These are phyloP conservation scores for Scutellaria galericulata DNA, from an alignment of 257 asterid species.

Conservation along the genomic window DNA sequence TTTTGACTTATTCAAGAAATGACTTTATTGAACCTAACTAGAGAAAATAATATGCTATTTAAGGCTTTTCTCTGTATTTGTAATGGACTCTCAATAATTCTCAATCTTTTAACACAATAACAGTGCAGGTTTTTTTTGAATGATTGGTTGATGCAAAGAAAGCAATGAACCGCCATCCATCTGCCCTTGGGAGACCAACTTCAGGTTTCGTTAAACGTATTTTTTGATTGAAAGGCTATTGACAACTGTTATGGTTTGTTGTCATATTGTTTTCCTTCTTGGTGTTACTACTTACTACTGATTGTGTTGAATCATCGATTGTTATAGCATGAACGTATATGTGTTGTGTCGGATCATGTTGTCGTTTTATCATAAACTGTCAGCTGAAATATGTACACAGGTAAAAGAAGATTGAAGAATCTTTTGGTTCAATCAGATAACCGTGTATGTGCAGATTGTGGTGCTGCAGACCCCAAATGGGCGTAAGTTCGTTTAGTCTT, in stretches of 20 bases:
- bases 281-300: conserved; percentile 14
- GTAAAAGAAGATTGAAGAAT: conserved; percentile 79
- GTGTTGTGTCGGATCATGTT: conserved; percentile 11
- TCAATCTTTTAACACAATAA: conserved; percentile 16
- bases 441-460: conserved; percentile 94
- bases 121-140: conserved; percentile 52
- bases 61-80: conserved; percentile 9
- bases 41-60: conserved; percentile 19
- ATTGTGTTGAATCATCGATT: background rate
- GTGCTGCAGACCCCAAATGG: conserved; percentile 98
- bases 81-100: conserved; percentile 5
- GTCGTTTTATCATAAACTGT: conserved; percentile 16
- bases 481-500: conserved; percentile 71
- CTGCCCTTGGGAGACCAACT: conserved; percentile 57
- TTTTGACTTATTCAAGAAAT: conserved; percentile 6
- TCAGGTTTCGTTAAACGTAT: conserved; percentile 48
- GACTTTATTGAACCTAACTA: conserved; percentile 14
- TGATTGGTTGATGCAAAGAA: conserved; percentile 44
- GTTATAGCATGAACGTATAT: background rate
- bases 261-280: conserved; percentile 12
- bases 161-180: conserved; percentile 60
- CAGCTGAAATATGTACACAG: conserved; percentile 41
- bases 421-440: conserved; percentile 80
- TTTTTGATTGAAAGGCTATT: background rate
- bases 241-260: conserved; percentile 4